Conservation (phyloP, 768 basidiomycete genomes). For the Mycena filopes region DNA sequence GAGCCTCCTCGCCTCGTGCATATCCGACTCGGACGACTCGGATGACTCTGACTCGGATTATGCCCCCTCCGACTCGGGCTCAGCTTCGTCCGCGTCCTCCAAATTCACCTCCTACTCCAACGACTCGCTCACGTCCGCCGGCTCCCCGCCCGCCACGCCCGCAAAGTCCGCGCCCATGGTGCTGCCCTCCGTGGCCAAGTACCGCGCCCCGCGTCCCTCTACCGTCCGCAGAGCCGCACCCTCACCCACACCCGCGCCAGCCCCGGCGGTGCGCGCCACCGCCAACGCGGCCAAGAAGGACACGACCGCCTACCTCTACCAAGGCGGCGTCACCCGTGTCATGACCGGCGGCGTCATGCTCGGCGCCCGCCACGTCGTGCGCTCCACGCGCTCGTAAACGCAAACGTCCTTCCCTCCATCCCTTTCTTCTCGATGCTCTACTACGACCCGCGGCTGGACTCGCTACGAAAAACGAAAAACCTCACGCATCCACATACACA, state of each 20-base stretch:
- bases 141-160: constrained; percentile 17
- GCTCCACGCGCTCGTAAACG: constrained; percentile 14
- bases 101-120: constrained; percentile 12
- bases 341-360: constrained; percentile 38
- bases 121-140: constrained; percentile 23
- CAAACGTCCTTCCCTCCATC: neutral
- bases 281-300: neutral
- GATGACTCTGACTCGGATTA: constrained; percentile 10
- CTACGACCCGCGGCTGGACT: neutral
- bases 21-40: constrained; percentile 14
- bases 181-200: constrained; percentile 6
- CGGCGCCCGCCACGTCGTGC: constrained; percentile 21
- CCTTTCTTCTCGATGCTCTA: neutral
- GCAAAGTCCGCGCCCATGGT: constrained; percentile 4
- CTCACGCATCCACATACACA: neutral
- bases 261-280: too few species aligned
- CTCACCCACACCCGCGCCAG: neutral
- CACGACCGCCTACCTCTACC: constrained; percentile 14
- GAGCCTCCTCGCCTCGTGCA: neutral
- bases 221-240: neutral
- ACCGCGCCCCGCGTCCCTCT: constrained; percentile 10
- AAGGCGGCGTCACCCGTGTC: constrained; percentile 31
- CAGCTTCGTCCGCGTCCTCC: constrained; percentile 17
- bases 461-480: neutral
- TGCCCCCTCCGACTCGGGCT: too few species aligned